phyloP scores from a whole-genome alignment of 2,329 filamentous ascomycete genomes.

The Colletotrichum lupini region DNA sequence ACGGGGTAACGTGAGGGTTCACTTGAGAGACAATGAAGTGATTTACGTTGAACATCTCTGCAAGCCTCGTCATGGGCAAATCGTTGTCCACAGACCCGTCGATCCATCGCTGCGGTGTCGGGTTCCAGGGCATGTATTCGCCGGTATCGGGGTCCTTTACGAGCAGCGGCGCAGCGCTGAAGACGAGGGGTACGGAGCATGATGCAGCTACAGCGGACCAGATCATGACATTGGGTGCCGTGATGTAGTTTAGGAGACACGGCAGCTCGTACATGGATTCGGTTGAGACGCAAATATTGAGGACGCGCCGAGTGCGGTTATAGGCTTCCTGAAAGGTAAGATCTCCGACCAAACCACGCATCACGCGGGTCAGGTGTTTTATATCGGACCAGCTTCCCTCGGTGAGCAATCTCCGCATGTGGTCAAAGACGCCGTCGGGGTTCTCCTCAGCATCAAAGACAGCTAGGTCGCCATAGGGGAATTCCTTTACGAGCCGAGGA shows the following conservation, averaged over 20 bases:
- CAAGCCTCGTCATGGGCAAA: constrained; percentile 87
- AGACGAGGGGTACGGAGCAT: constrained; percentile 90
- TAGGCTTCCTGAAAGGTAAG: constrained; percentile 97
- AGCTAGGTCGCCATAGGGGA: constrained; percentile 82
- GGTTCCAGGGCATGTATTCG: constrained; percentile 84
- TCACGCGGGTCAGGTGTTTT: constrained; percentile 81
- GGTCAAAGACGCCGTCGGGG: constrained; percentile 72
- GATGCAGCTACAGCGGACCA: constrained; percentile 98
- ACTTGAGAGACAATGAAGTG: constrained; percentile 98
- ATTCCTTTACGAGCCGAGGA: constrained; percentile 73
- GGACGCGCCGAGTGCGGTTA: constrained; percentile 89
- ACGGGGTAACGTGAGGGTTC: constrained; percentile 92
- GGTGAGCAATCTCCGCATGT: constrained; percentile 80
- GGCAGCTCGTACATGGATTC: constrained; percentile 89
- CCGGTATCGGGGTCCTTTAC: constrained; percentile 88
- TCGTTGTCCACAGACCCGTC: constrained; percentile 97
- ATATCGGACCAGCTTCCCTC: constrained; percentile 89
- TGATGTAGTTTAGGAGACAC: constrained; percentile 89
- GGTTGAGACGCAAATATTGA: constrained; percentile 94
- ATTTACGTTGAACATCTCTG: constrained; percentile 98
- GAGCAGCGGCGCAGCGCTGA: constrained; percentile 80
- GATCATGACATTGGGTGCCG: constrained; percentile 92
- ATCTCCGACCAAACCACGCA: constrained; percentile 84
- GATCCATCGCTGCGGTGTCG: constrained; percentile 86
- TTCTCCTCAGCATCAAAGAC: constrained; percentile 77